A percentile compares a stretch with the other conserved stretches of the same genome.
Evolutionary conservation across 345 rosid species (phyloP).

Genomic region (Aethionema arabicum): DNA sequence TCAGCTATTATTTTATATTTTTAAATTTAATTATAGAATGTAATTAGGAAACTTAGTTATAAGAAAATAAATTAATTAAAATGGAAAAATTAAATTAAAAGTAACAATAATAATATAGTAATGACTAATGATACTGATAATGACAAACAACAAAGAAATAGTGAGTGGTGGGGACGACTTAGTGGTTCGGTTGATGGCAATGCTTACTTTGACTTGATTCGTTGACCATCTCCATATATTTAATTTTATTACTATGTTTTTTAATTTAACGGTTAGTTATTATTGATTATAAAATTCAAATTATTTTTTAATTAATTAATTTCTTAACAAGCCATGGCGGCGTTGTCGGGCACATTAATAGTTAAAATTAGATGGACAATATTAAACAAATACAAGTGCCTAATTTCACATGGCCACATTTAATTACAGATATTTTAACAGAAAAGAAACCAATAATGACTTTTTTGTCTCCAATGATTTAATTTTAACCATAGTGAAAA

Average conservation of each 20-base stretch:
- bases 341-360: slow-evolving; percentile 29
- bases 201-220: slow-evolving; percentile 40
- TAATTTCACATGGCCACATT: slow-evolving; percentile 16
- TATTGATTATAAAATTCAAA: neutral
- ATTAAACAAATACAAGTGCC: slow-evolving; percentile 21
- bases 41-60: neutral
- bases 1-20: too few species aligned
- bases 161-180: slow-evolving; percentile 36
- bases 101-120: neutral
- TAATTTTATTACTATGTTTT: slow-evolving; percentile 21
- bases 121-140: neutral
- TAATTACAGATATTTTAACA: neutral
- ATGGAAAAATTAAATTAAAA: neutral
- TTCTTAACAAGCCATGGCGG: slow-evolving; percentile 30
- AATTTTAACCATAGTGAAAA: too few species aligned
- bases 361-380: neutral
- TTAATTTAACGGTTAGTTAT: neutral
- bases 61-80: neutral
- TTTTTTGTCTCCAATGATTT: too few species aligned
- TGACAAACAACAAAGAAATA: slow-evolving; percentile 27
- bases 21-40: too few species aligned
- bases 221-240: neutral
- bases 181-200: slow-evolving; percentile 40
- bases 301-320: neutral
- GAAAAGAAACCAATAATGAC: too few species aligned